Base-by-base conservation (phyloP, 169 alveolate genomes). In the Besnoitia besnoiti region DNA sequence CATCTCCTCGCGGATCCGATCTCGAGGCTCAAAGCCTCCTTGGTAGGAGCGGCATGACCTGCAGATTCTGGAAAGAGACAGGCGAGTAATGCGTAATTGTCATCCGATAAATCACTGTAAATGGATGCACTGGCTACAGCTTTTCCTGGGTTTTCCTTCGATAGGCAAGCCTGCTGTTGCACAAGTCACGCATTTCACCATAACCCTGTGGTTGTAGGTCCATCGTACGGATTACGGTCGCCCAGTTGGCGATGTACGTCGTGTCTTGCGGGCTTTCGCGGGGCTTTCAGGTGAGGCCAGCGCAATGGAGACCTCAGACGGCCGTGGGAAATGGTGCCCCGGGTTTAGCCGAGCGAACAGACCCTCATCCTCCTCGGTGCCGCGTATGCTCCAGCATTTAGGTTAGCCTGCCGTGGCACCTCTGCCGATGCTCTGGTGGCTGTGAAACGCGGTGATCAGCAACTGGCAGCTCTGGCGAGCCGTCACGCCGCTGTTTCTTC, bases 401-500 rank as follows among this genome's bases (percentile, higher is more conserved):
- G 93, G 93, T 89, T 49, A n/a, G 73, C 27, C 16, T 33, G 27
- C 73, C 30, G n/a, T n/a, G n/a, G n/a, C n/a, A n/a, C n/a, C n/a
- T n/a, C n/a, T n/a, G n/a, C n/a, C n/a, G n/a, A n/a, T n/a, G n/a
- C n/a, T n/a, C 12, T 21, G 44, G 14, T 21, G 4, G 33, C 39
- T 0, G 10, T 46, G 24, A 39, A 12, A 12, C 19, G 37, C 51
- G 47, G 46, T 16, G 3, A 35, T 46, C 93, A 89, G 93, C 37
- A 85, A 89, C 79, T 50, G 75, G 62, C 97, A 96, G 92, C 94
- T 95, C 37, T 96, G 96, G 95, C 91, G 97, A 90, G 93, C 95
- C 21, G 85, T 96, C 37, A 93, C 93, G 85, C 96, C 97, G 30
- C 92, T 96, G 80, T 96, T 96, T 87, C 95, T 96, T 21, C 97